phyloP scores from a whole-genome alignment of 176 grass and related monocot genomes.

The Coix lacrymajobi region DNA sequence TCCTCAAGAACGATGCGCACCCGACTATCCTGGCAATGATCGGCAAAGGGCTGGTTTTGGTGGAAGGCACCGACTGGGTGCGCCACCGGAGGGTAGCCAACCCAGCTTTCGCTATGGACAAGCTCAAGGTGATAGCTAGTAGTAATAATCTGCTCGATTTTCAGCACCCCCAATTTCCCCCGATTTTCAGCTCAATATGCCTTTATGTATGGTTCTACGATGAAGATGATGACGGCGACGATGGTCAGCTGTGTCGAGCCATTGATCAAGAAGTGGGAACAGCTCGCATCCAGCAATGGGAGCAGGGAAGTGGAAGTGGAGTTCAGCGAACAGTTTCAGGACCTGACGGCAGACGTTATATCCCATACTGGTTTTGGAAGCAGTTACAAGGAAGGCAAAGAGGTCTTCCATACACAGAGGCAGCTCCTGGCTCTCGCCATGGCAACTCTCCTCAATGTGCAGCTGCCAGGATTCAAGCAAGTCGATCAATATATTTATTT shows the following conservation, averaged over 20 bases:
- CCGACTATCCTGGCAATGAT: slow-evolving; percentile 31
- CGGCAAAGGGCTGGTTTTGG: slow-evolving; percentile 43
- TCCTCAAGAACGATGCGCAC: slow-evolving; percentile 12
- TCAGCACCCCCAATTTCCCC: not conserved
- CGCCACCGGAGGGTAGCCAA: slow-evolving; percentile 36
- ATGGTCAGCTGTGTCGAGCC: slow-evolving; percentile 24
- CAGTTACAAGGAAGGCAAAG: slow-evolving; percentile 39
- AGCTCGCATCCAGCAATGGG: not conserved
- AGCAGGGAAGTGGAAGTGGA: slow-evolving; percentile 22
- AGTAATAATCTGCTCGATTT: not conserved
- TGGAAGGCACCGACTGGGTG: slow-evolving; percentile 44
- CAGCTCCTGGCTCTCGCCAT: slow-evolving; percentile 18
- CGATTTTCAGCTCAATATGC: not conserved
- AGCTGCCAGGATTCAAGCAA: slow-evolving; percentile 44
- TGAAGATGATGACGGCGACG: slow-evolving; percentile 36
- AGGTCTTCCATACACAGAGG: slow-evolving; percentile 45
- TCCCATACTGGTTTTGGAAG: slow-evolving; percentile 48
- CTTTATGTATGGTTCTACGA: not conserved
- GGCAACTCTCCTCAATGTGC: slow-evolving; percentile 29
- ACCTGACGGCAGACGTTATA: slow-evolving; percentile 48
- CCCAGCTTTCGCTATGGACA: slow-evolving; percentile 59
- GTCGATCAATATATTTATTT: not conserved
- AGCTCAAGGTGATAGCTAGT: slow-evolving; percentile 57
- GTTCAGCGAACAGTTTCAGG: slow-evolving; percentile 32
- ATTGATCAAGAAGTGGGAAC: slow-evolving; percentile 40